Evolutionary conservation across 2,329 filamentous ascomycete species (phyloP).

Genomic region (Alternaria consortialis): DNA sequence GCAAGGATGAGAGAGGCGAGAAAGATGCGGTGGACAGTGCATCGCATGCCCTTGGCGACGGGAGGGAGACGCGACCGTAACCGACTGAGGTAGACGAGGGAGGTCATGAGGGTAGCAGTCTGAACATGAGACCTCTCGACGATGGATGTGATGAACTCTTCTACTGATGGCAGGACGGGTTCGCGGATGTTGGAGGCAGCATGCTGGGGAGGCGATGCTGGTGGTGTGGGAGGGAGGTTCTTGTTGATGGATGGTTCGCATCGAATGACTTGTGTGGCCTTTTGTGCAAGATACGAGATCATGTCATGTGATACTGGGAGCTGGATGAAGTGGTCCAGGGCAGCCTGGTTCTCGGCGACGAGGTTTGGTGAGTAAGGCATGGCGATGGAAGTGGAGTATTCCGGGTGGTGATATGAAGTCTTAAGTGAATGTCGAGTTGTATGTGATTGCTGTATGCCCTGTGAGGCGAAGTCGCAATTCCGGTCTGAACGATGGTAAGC

Average conservation of each 20-base stretch:
- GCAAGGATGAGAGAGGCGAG: conserved; percentile 84
- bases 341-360: conserved; percentile 69
- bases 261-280: conserved; percentile 79
- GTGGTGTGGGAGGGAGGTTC: conserved; percentile 66
- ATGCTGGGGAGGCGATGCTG: conserved; percentile 65
- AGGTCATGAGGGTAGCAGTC: conserved; percentile 96
- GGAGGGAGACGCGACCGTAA: conserved; percentile 87
- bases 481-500: conserved; percentile 49
- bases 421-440: conserved; percentile 27
- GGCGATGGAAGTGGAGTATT: conserved; percentile 29
- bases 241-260: conserved; percentile 69
- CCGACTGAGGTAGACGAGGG: conserved; percentile 89
- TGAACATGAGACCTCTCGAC: conserved; percentile 95
- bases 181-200: conserved; percentile 59
- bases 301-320: conserved; percentile 77
- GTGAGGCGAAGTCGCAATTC: conserved; percentile 38
- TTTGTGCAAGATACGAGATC: conserved; percentile 78
- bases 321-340: conserved; percentile 83
- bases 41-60: conserved; percentile 94
- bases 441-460: conserved; percentile 35
- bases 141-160: conserved; percentile 90
- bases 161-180: conserved; percentile 74
- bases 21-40: conserved; percentile 98
- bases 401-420: conserved; percentile 20
- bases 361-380: conserved; percentile 59